Evolutionary conservation across 73 alveolate genomes (phyloP).

Genomic region (Effrenium voratum): DNA sequence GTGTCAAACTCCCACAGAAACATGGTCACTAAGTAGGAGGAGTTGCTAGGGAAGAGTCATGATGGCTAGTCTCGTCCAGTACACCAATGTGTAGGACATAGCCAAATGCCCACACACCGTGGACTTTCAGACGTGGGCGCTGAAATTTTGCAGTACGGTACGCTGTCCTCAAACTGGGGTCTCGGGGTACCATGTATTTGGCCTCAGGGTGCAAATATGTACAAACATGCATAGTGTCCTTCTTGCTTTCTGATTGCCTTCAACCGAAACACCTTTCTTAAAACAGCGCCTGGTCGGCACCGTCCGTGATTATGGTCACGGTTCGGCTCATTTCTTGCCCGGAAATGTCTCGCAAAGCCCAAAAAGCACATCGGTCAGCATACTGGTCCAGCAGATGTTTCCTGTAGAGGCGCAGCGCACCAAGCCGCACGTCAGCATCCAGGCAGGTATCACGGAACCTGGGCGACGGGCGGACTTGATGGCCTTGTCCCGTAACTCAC

Average conservation of each 20-base stretch:
- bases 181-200: not conserved
- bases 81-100: not conserved
- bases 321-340: not conserved
- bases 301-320: constrained; percentile 14
- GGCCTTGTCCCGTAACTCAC: not conserved
- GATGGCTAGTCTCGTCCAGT: not conserved
- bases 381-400: constrained; percentile 23
- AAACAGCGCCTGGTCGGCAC: constrained; percentile 3
- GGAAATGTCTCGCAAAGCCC: not conserved
- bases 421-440: not conserved
- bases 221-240: not conserved
- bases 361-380: not conserved
- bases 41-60: not conserved
- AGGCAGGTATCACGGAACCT: constrained; percentile 8
- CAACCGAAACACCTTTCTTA: not conserved
- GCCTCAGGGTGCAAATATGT: not conserved
- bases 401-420: constrained; percentile 10
- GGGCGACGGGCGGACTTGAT: not conserved
- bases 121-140: constrained; percentile 15
- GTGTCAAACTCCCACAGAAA: too few relatives aligned
- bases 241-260: not conserved
- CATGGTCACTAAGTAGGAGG: too few relatives aligned
- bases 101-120: not conserved
- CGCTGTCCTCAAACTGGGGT: not conserved
- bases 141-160: not conserved